Evolutionary conservation across 257 asterid species (phyloP).

Genomic region (Solanum lignicaule): DNA sequence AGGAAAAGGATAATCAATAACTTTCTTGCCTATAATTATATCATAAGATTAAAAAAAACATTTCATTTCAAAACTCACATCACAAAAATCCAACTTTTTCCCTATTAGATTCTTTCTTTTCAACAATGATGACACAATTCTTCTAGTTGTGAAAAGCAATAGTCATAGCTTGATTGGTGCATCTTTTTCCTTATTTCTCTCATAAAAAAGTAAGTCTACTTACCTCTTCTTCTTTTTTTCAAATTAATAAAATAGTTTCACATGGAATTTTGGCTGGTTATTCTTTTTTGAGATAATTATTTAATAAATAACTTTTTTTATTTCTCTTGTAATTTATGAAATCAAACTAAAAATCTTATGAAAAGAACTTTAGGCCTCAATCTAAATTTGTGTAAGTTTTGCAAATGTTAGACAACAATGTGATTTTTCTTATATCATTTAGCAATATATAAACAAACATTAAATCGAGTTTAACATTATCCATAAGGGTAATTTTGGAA

Average conservation of each 20-base stretch:
- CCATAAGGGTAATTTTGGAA: not conserved
- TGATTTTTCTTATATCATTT: not conserved
- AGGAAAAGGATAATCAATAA: not conserved
- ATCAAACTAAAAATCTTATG: not conserved
- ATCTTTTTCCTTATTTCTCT: constrained; percentile 19
- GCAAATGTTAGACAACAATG: not conserved
- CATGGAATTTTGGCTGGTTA: not conserved
- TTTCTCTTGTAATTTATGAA: not conserved
- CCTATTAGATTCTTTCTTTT: constrained; percentile 6
- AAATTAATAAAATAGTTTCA: not conserved
- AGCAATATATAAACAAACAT: not conserved
- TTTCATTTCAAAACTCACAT: constrained; percentile 5
- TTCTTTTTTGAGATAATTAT: not conserved
- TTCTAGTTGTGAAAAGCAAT: constrained; percentile 25
- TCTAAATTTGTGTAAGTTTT: not conserved
- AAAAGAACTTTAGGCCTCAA: not conserved
- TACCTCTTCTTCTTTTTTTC: not conserved
- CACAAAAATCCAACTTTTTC: constrained; percentile 13
- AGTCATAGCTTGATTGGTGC: constrained; percentile 35
- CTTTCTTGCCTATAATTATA: not conserved
- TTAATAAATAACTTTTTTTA: not conserved
- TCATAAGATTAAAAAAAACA: not conserved
- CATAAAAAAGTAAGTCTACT: constrained; percentile 39
- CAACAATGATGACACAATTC: constrained; percentile 33
- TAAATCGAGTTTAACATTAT: not conserved